These are phyloP conservation scores for Cubamyces sp. DNA, from an alignment of 768 basidiomycete species.

Conservation along the genomic window DNA sequence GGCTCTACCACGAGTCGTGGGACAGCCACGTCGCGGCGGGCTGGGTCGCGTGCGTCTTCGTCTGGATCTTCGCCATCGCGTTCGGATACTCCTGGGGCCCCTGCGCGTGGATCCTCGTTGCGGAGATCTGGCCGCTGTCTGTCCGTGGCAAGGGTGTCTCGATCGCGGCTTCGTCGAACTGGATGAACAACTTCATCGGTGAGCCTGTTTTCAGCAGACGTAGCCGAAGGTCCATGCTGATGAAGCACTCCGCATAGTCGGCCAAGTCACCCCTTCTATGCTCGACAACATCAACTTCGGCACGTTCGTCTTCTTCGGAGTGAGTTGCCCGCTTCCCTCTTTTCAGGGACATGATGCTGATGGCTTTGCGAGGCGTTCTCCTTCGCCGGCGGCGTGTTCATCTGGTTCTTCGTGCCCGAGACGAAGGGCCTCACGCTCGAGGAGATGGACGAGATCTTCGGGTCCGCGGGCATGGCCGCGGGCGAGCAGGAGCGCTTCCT, in stretches of 20 bases:
- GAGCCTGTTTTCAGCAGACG: conserved; percentile 23
- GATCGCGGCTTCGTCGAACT: conserved; percentile 77
- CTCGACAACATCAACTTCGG: conserved; percentile 64
- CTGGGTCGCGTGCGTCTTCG: conserved; percentile 69
- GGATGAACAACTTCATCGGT: conserved; percentile 84
- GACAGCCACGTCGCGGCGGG: conserved; percentile 53
- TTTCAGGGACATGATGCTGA: background rate
- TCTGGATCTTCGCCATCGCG: conserved; percentile 76
- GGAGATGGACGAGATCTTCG: conserved; percentile 82
- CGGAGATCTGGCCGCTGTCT: conserved; percentile 75
- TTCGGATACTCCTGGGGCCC: conserved; percentile 84
- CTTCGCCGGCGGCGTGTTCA: conserved; percentile 66
- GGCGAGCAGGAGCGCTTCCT: conserved; percentile 56
- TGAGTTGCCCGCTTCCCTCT: conserved; percentile 33
- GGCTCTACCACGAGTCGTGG: conserved; percentile 62
- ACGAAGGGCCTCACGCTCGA: conserved; percentile 75
- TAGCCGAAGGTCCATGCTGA: background rate
- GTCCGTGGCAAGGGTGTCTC: conserved; percentile 78
- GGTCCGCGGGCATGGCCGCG: conserved; percentile 56
- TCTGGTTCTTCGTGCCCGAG: conserved; percentile 73
- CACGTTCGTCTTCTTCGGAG: conserved; percentile 80
- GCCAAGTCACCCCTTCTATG: conserved; percentile 76
- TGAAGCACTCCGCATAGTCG: conserved; percentile 40
- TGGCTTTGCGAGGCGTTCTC: conserved; percentile 54
- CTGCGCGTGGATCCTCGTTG: conserved; percentile 76